Evolutionary conservation across 140 eudicot species (phyloP).

Genomic region (Senecio squalidus): DNA sequence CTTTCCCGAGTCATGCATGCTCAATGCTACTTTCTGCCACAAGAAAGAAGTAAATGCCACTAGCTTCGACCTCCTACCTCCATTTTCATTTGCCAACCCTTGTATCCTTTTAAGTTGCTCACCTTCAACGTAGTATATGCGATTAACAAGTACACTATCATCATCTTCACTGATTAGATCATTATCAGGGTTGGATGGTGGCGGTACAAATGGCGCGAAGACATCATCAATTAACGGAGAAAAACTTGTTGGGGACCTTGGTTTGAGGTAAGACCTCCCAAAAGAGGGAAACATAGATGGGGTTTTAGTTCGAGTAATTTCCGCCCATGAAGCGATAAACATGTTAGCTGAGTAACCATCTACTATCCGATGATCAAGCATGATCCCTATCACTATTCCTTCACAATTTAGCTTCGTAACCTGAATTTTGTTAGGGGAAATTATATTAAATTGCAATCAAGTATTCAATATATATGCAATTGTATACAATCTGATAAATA

Average conservation of each 20-base stretch:
- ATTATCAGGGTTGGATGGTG: neutral
- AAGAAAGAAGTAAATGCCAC: conserved; percentile 53
- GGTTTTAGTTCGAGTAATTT: conserved; percentile 34
- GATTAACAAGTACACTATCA: conserved; percentile 18
- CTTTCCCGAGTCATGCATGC: neutral
- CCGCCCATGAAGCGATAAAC: conserved; percentile 66
- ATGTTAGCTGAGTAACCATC: conserved; percentile 73
- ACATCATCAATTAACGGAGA: conserved; percentile 26
- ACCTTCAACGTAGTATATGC: conserved; percentile 38
- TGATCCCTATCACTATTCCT: conserved; percentile 48
- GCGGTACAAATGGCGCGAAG: conserved; percentile 13
- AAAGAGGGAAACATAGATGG: conserved; percentile 40
- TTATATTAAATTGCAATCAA: neutral
- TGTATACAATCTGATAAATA: neutral
- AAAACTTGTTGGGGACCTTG: conserved; percentile 33
- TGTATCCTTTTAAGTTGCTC: conserved; percentile 34
- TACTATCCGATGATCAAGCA: conserved; percentile 44
- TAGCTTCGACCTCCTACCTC: conserved; percentile 29
- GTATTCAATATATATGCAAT: no score
- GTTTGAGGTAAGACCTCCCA: conserved; percentile 38
- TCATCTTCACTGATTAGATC: conserved; percentile 1
- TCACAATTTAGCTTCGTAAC: conserved; percentile 51
- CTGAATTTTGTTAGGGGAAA: conserved; percentile 13
- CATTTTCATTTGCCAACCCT: conserved; percentile 18
- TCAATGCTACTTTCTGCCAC: conserved; percentile 43